Percentiles rank a stretch among this genome's conserved stretches.
Conservation (phyloP, 306 rosid species). For the Ziziphus jujuba region DNA sequence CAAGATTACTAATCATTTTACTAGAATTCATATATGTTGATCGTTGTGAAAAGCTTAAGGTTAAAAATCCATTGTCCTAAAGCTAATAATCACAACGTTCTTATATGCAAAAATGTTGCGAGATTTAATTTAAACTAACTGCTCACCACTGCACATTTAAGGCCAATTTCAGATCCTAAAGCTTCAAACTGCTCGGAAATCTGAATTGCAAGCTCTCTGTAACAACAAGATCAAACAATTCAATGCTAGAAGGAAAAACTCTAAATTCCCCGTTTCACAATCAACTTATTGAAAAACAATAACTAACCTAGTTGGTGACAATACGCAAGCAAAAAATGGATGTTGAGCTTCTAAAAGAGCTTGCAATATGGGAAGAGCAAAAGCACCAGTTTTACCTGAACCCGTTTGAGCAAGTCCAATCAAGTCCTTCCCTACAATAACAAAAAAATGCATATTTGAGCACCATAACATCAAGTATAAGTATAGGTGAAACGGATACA, state of each 20-base stretch:
- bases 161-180: slow-evolving; percentile 69
- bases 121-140: slow-evolving; percentile 2
- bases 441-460: no score
- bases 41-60: neutral
- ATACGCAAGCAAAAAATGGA: slow-evolving; percentile 71
- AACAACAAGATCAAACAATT: slow-evolving; percentile 9
- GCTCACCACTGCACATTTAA: slow-evolving; percentile 89
- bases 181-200: slow-evolving; percentile 91
- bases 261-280: no score
- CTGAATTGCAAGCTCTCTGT: slow-evolving; percentile 96
- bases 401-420: slow-evolving; percentile 94
- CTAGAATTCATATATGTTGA: neutral
- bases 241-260: neutral
- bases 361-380: slow-evolving; percentile 88
- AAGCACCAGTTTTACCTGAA: slow-evolving; percentile 95
- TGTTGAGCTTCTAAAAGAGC: slow-evolving; percentile 67
- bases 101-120: no score
- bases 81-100: neutral
- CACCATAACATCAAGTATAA: no score
- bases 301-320: slow-evolving; percentile 87
- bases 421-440: slow-evolving; percentile 71
- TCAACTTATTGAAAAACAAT: slow-evolving; percentile 1
- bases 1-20: no score
- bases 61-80: neutral
- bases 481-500: no score